Percentiles rank a stretch among this genome's conserved stretches.
phyloP scores from a whole-genome alignment of 805 yeast genomes.

The Yarrowia sp. region DNA sequence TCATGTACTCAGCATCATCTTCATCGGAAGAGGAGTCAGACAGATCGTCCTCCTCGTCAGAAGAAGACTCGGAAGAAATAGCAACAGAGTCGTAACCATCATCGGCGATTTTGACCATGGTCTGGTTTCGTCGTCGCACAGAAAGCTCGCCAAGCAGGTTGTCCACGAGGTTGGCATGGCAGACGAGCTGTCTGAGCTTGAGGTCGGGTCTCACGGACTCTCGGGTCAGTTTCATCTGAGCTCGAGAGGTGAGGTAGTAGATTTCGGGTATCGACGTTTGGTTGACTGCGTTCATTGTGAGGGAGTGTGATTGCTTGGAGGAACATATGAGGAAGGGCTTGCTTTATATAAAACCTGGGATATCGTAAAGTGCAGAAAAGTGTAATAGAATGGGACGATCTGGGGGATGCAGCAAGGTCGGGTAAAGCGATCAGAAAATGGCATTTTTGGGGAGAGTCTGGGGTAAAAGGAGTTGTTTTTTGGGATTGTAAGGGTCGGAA shows the following conservation, averaged over 20 bases:
- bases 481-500: background rate
- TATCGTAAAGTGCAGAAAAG: background rate
- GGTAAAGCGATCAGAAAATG: too few relatives aligned
- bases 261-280: conserved; percentile 43
- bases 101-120: background rate
- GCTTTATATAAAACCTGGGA: background rate
- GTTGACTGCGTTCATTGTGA: background rate
- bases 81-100: background rate
- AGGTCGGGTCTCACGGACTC: conserved; percentile 61
- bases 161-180: conserved; percentile 71
- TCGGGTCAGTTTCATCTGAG: conserved; percentile 58
- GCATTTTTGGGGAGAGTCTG: too few relatives aligned
- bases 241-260: conserved; percentile 63
- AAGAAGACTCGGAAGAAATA: background rate
- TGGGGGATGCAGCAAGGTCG: background rate
- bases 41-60: background rate
- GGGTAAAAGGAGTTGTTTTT: background rate
- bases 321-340: background rate
- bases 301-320: background rate
- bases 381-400: conserved; percentile 1
- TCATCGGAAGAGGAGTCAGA: conserved; percentile 6
- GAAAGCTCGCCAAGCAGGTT: conserved; percentile 49
- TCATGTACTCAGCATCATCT: background rate
- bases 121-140: background rate
- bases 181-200: conserved; percentile 55